Evolutionary conservation across 176 grass and related monocot species (phyloP).

Genomic region (Typha latifolia): DNA sequence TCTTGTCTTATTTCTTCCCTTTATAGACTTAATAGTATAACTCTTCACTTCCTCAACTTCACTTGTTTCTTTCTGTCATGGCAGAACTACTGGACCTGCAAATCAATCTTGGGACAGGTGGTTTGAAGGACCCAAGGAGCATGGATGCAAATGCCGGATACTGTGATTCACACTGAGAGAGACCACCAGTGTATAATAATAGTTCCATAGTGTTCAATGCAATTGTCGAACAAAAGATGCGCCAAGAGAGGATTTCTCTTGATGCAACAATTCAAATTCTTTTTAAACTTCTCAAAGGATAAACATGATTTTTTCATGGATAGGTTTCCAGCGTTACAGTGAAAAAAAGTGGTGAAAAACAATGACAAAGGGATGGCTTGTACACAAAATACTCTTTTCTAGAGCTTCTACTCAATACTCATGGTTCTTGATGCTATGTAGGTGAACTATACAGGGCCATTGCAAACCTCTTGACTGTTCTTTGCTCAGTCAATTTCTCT

Average conservation of each 20-base stretch:
- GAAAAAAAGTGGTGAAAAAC: not conserved
- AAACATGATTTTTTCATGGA: not conserved
- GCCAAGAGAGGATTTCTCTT: not conserved
- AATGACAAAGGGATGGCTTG: too few species aligned
- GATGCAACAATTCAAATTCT: not conserved
- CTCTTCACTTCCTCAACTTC: not conserved
- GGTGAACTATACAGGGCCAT: too few species aligned
- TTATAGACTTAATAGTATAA: not conserved
- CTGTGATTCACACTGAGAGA: slow-evolving; percentile 3
- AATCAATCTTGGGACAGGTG: slow-evolving; percentile 64
- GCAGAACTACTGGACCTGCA: slow-evolving; percentile 53
- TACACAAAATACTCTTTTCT: too few species aligned
- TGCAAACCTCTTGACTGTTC: too few species aligned
- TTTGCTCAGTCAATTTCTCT: too few species aligned
- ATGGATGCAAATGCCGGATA: slow-evolving; percentile 19
- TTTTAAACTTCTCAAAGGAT: not conserved
- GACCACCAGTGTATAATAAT: not conserved
- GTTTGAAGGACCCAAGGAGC: slow-evolving; percentile 77
- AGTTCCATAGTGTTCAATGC: not conserved
- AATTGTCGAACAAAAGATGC: not conserved
- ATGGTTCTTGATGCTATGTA: too few species aligned
- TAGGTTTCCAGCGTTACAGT: not conserved
- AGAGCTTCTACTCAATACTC: too few species aligned
- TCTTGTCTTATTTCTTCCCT: not conserved
- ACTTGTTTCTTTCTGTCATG: slow-evolving; percentile 1